Conservation (phyloP, 495 filamentous ascomycete species). For the Penicillium subrubescens region DNA sequence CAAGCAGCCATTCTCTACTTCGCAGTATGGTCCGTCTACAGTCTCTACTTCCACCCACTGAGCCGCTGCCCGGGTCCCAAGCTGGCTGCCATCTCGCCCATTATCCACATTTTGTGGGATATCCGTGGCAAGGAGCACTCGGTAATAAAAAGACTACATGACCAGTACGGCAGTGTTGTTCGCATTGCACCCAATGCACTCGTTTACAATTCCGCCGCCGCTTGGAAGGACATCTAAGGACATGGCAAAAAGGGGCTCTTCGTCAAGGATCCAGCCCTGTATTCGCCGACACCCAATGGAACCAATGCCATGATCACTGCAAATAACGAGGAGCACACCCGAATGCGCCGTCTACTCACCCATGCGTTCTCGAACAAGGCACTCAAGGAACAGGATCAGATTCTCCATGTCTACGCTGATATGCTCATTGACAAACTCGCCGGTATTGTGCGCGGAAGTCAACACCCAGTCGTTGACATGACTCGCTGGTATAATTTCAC, state of each 20-base stretch:
- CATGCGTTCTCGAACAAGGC: constrained; percentile 55
- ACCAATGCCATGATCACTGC: constrained; percentile 20
- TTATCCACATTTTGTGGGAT: constrained; percentile 13
- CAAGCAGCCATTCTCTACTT: not conserved
- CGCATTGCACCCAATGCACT: constrained; percentile 38
- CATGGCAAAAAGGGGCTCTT: constrained; percentile 35
- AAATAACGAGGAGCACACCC: constrained; percentile 31
- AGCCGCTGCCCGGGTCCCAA: constrained; percentile 50
- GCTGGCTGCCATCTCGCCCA: constrained; percentile 9
- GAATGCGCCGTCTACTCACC: constrained; percentile 43
- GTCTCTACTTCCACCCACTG: constrained; percentile 46
- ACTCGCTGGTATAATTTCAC: constrained; percentile 14
- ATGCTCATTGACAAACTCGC: constrained; percentile 21
- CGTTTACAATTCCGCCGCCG: constrained; percentile 50
- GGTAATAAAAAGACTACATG: constrained; percentile 27
- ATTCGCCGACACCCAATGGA: constrained; percentile 28
- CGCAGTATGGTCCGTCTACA: not conserved
- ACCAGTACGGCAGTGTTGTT: constrained; percentile 39
- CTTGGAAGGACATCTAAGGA: constrained; percentile 67
- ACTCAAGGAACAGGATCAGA: constrained; percentile 40
- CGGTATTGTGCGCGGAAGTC: not conserved
- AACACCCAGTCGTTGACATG: not conserved
- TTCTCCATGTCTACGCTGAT: constrained; percentile 23
- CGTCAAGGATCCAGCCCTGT: constrained; percentile 38
- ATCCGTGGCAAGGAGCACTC: constrained; percentile 19